These are phyloP conservation scores for Fomitopsis serialis DNA, from an alignment of 768 basidiomycete species.

Conservation along the genomic window DNA sequence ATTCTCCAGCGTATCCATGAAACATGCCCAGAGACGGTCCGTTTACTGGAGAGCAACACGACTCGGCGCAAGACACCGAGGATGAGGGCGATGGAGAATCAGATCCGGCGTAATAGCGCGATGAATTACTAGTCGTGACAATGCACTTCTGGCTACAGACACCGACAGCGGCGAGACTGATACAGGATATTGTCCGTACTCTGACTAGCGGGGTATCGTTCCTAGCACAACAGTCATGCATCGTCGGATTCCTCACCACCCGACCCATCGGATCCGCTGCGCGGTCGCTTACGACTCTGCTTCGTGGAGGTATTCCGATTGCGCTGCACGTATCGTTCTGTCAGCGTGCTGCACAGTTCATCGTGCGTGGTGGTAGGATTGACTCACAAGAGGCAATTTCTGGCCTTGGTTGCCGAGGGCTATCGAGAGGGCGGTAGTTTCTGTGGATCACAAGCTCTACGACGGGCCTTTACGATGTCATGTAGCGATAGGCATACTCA, in stretches of 20 bases:
- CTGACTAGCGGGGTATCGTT: neutral
- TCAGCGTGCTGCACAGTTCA: neutral
- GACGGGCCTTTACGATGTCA: slow-evolving; percentile 7
- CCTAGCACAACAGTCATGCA: slow-evolving; percentile 17
- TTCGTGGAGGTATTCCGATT: slow-evolving; percentile 76
- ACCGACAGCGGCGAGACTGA: neutral
- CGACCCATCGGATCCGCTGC: slow-evolving; percentile 57
- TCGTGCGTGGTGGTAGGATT: slow-evolving; percentile 14
- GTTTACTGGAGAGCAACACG: slow-evolving; percentile 18
- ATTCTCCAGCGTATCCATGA: slow-evolving; percentile 42
- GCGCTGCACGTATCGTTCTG: slow-evolving; percentile 40
- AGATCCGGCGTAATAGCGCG: neutral
- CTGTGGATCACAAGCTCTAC: slow-evolving; percentile 28
- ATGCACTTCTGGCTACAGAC: neutral
- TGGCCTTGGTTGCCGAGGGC: slow-evolving; percentile 88
- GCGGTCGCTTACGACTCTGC: slow-evolving; percentile 48
- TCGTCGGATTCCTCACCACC: slow-evolving; percentile 65
- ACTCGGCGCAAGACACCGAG: neutral
- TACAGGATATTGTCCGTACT: neutral
- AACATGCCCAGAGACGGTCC: slow-evolving; percentile 44
- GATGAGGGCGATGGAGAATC: neutral
- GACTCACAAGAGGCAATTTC: slow-evolving; percentile 76
- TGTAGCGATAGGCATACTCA: slow-evolving; percentile 27
- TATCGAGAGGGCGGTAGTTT: slow-evolving; percentile 86
- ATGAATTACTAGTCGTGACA: neutral